phyloP scores from a whole-genome alignment of 1,284 basidiomycete species.

The Termitomyces sp. region DNA sequence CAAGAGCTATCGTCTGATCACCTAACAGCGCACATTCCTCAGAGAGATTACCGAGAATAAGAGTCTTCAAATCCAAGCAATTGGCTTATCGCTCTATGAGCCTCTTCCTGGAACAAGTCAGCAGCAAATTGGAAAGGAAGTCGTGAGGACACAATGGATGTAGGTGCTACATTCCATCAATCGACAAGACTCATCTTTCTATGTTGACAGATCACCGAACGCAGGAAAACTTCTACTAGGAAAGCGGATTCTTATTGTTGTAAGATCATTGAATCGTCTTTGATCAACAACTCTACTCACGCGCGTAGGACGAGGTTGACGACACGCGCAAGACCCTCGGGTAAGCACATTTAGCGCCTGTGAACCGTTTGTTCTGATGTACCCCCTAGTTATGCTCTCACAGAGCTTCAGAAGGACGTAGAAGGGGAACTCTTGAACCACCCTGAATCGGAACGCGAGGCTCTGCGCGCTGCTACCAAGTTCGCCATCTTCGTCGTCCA shows the following conservation, averaged over 20 bases:
- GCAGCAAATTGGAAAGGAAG: constrained; percentile 79
- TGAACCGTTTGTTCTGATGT: not conserved
- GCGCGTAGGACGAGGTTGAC: constrained; percentile 82
- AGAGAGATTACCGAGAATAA: constrained; percentile 69
- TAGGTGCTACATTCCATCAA: constrained; percentile 39
- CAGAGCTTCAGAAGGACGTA: constrained; percentile 84
- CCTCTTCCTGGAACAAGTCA: constrained; percentile 69
- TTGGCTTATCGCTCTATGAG: constrained; percentile 91
- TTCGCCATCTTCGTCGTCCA: constrained; percentile 93
- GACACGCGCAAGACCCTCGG: constrained; percentile 88
- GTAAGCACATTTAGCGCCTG: constrained; percentile 39
- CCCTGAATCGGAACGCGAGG: constrained; percentile 67
- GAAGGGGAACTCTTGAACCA: constrained; percentile 63
- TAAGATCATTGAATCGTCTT: constrained; percentile 34
- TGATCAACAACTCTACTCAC: not conserved
- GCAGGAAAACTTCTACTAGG: constrained; percentile 73
- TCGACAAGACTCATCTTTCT: constrained; percentile 4
- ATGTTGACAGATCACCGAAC: constrained; percentile 48
- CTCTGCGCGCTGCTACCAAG: constrained; percentile 59
- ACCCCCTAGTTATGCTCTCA: constrained; percentile 70
- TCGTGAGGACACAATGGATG: constrained; percentile 91
- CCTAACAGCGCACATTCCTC: constrained; percentile 73
- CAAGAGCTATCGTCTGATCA: constrained; percentile 5
- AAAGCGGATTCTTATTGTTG: constrained; percentile 77
- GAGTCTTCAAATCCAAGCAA: constrained; percentile 87